Conservation (phyloP, 2,329 filamentous ascomycete species). For the Geoglossum cookeanum region DNA sequence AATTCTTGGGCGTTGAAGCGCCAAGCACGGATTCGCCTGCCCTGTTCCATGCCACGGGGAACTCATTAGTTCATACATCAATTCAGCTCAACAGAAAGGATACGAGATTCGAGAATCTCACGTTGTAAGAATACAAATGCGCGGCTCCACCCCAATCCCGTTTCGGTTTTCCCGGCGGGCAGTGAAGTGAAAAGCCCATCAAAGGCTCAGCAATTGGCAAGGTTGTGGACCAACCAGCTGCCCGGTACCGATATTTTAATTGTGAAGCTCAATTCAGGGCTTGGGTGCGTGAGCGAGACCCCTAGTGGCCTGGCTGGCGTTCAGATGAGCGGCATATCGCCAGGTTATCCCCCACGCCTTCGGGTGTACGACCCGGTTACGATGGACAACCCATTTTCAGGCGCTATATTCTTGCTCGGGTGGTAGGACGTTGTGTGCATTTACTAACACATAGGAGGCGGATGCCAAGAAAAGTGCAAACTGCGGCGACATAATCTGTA, state of each 20-base stretch:
- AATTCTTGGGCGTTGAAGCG: too few species aligned
- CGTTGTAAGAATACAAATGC: too few species aligned
- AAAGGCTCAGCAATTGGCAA: conserved; percentile 4
- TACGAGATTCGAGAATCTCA: too few species aligned
- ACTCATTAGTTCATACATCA: too few species aligned
- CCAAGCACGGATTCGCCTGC: too few species aligned
- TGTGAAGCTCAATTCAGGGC: not conserved
- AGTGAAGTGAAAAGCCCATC: not conserved
- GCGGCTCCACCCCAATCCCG: too few species aligned
- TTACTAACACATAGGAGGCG: too few species aligned
- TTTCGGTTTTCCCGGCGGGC: too few species aligned
- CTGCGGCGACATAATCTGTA: not conserved
- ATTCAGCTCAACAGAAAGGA: too few species aligned
- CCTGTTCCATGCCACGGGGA: too few species aligned
- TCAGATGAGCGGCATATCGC: not conserved
- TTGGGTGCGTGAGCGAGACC: conserved; percentile 3
- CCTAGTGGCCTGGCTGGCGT: not conserved
- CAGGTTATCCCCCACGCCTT: conserved; percentile 1
- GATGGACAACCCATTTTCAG: conserved; percentile 6
- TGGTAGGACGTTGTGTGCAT: too few species aligned
- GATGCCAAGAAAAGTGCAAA: too few species aligned
- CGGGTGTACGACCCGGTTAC: conserved; percentile 3
- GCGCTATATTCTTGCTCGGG: not conserved
- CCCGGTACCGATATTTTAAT: conserved; percentile 3
- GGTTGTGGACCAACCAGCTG: not conserved